phyloP scores from a whole-genome alignment of 768 basidiomycete genomes.

The Saitozyma podzolica region DNA sequence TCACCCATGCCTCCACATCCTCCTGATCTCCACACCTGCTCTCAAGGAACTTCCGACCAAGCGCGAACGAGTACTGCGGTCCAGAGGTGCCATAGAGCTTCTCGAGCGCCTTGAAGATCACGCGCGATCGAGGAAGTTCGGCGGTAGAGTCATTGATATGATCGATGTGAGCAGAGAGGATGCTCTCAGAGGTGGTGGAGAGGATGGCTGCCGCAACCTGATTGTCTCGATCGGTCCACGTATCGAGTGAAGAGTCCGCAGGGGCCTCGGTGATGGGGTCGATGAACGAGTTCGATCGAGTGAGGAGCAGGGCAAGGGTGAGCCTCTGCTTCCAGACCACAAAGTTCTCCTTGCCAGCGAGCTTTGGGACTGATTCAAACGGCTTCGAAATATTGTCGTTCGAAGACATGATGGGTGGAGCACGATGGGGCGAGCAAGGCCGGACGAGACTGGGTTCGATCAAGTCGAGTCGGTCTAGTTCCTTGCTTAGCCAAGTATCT shows the following conservation, averaged over 20 bases:
- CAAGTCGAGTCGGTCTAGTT: neutral
- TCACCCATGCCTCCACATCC: conserved; percentile 12
- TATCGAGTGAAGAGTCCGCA: neutral
- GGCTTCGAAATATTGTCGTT: conserved; percentile 3
- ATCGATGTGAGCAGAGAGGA: conserved; percentile 5
- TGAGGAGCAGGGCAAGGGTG: conserved; percentile 6
- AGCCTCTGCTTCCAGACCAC: conserved; percentile 5
- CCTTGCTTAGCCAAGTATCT: neutral
- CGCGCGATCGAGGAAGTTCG: conserved; percentile 4
- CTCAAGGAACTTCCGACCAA: conserved; percentile 5
- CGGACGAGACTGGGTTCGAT: neutral
- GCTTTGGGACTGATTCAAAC: conserved; percentile 10
- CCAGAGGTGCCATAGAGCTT: conserved; percentile 13
- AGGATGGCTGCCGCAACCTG: conserved; percentile 12
- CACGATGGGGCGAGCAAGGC: neutral
- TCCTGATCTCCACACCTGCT: conserved; percentile 5
- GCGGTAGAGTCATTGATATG: neutral
- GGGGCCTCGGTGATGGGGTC: neutral
- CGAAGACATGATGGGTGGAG: neutral
- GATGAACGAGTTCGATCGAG: conserved; percentile 7
- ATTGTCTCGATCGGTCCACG: conserved; percentile 5
- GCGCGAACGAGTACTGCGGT: conserved; percentile 11
- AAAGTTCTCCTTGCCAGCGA: conserved; percentile 11
- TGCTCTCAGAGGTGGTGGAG: conserved; percentile 4
- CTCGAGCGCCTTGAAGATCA: conserved; percentile 5